Evolutionary conservation across 1,284 basidiomycete species (phyloP), one percentile per base, ranked within the genome.

Genomic region (Papiliotrema fonsecae): DNA sequence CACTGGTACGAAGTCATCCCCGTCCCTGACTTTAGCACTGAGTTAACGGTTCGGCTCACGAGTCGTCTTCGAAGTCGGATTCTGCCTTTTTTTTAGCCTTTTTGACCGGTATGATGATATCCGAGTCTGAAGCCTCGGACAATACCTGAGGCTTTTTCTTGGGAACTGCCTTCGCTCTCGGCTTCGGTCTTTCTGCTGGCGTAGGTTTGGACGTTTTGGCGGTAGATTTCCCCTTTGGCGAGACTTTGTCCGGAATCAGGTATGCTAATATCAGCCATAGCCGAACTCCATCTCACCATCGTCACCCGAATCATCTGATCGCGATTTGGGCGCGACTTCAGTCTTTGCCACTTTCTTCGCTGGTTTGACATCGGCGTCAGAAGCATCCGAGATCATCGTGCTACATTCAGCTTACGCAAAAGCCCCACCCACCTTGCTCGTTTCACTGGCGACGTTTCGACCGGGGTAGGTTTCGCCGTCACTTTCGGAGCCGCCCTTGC

Each of bases 241-340:
- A 27, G 13, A 55, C 50, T 49, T 72, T 73, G 11, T 62, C n/a
- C 37, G 2, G 62, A 55, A 69, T 55, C 22, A 57, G 60, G 50
- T 72, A 70, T 51, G 55, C 58, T 44, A 51, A 49, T 6, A 40
- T 52, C 42, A 30, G 37, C 21, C 61, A 11, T 62, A 75, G 69
- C 18, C 73, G 72, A 30, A 74, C 73, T 30, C 77, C 76, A 45
- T 69, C 73, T 25, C 56, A 50, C 13, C 16, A 16, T 21, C 24
- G 60, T 61, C 56, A 52, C 73, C 68, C 22, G 75, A 73, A 57
- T 85, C 84, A 38, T 75, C 75, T 51, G 84, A 82, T 72, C 82
- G 79, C 0, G 71, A 30, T 35, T 66, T 66, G 52, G 70, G 52
- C 42, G 79, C 79, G 11, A 77, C 79, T 60, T 81, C 80, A 42